Evolutionary conservation across 345 rosid genomes (phyloP).

Genomic region (Linum usitatissimum): DNA sequence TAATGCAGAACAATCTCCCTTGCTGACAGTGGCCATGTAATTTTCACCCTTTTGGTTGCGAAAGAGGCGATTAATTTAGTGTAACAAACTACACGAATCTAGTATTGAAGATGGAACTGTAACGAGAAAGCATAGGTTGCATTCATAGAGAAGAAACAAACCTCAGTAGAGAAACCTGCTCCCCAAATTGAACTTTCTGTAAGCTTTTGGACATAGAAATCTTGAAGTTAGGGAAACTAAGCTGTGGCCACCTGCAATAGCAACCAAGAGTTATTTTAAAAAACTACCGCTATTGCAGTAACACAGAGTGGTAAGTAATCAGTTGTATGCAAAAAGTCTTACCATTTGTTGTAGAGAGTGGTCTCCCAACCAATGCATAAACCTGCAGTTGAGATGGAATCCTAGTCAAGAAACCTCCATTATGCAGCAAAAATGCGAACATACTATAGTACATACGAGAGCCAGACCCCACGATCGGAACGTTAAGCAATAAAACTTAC

Average conservation of each 20-base stretch:
- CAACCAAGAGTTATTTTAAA: neutral
- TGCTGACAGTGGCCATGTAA: conserved; percentile 75
- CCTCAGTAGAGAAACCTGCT: conserved; percentile 75
- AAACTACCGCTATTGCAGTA: too few species aligned
- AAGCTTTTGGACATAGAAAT: conserved; percentile 39
- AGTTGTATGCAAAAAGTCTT: conserved; percentile 18
- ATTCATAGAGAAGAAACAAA: conserved; percentile 22
- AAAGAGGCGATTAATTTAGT: conserved; percentile 28
- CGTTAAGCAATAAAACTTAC: conserved; percentile 49
- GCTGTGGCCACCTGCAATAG: conserved; percentile 79
- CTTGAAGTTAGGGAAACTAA: conserved; percentile 55
- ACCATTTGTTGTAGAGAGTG: conserved; percentile 67
- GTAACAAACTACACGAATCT: conserved; percentile 16
- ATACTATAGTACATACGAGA: neutral
- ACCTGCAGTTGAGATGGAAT: conserved; percentile 37
- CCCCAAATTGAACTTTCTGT: conserved; percentile 51
- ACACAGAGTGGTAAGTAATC: neutral
- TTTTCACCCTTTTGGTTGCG: conserved; percentile 80
- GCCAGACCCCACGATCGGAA: neutral
- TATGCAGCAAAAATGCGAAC: conserved; percentile 2
- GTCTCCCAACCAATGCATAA: conserved; percentile 81
- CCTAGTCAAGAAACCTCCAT: conserved; percentile 5
- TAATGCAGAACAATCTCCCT: conserved; percentile 74
- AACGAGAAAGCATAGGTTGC: conserved; percentile 6
- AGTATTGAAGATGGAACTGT: conserved; percentile 2